These are phyloP conservation scores for Lablab purpureus DNA, from an alignment of 306 rosid species.

Conservation along the genomic window DNA sequence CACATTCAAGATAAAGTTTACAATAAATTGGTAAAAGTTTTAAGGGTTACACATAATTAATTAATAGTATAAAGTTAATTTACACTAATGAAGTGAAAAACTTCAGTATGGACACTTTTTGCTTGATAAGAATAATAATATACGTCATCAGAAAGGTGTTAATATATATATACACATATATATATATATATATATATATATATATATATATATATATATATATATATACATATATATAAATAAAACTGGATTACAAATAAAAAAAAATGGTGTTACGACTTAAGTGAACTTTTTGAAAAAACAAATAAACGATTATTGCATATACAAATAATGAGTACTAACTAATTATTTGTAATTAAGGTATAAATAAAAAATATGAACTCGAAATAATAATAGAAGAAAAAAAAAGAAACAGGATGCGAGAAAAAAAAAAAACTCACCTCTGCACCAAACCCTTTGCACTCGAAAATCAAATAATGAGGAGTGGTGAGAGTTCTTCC, in stretches of 20 bases:
- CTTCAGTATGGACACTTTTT: neutral
- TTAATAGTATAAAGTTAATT: neutral
- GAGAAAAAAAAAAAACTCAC: neutral
- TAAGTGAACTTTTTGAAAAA: too few relatives aligned
- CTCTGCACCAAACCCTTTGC: neutral
- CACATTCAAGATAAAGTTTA: neutral
- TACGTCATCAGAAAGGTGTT: too few relatives aligned
- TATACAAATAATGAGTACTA: neutral
- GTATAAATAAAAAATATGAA: neutral
- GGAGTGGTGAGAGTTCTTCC: neutral
- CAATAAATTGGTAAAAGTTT: neutral
- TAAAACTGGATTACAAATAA: too few relatives aligned
- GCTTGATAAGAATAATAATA: too few relatives aligned
- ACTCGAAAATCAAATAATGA: neutral
- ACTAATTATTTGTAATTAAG: neutral
- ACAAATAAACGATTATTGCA: too few relatives aligned
- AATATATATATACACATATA: too few relatives aligned
- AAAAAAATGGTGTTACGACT: too few relatives aligned
- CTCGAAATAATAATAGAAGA: neutral
- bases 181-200: too few relatives aligned
- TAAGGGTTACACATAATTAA: neutral
- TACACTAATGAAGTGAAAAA: neutral
- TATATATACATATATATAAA: too few relatives aligned
- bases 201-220: too few relatives aligned
- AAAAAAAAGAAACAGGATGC: neutral